A percentile compares a stretch with the other conserved stretches of the same genome.
phyloP scores from a whole-genome alignment of 768 basidiomycete genomes.

The Suillus subalutaceus region DNA sequence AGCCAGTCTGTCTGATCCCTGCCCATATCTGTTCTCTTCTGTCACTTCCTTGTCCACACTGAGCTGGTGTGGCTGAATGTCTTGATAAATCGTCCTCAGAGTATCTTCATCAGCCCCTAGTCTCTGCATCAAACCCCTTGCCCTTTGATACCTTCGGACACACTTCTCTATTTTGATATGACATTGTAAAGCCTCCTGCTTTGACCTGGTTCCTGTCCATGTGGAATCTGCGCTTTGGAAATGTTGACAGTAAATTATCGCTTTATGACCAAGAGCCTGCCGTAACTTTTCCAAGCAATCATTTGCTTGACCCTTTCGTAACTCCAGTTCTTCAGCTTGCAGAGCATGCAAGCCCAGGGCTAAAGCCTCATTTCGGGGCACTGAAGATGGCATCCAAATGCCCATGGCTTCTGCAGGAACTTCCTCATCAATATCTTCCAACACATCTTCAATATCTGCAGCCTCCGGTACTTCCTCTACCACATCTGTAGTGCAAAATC shows the following conservation, averaged over 20 bases:
- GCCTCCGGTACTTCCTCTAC: not conserved
- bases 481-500: not conserved
- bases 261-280: constrained; percentile 4
- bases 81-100: not conserved
- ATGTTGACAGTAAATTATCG: constrained; percentile 7
- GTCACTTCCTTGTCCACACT: constrained; percentile 12
- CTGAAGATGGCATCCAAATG: constrained; percentile 13
- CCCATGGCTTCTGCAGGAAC: constrained; percentile 4
- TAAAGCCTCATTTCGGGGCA: not conserved
- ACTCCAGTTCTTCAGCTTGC: constrained; percentile 1
- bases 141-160: constrained; percentile 7
- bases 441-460: not conserved
- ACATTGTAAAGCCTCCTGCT: not conserved
- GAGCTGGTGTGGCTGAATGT: not conserved
- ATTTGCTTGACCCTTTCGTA: constrained; percentile 7
- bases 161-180: not conserved
- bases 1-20: constrained; percentile 11
- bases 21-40: constrained; percentile 15
- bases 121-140: not conserved
- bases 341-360: constrained; percentile 2
- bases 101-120: not conserved
- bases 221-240: constrained; percentile 6
- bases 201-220: constrained; percentile 5
- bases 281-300: constrained; percentile 8
- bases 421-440: not conserved